phyloP scores from a whole-genome alignment of 1,139 yeast species.

The Zygosaccharomyces sapae region DNA sequence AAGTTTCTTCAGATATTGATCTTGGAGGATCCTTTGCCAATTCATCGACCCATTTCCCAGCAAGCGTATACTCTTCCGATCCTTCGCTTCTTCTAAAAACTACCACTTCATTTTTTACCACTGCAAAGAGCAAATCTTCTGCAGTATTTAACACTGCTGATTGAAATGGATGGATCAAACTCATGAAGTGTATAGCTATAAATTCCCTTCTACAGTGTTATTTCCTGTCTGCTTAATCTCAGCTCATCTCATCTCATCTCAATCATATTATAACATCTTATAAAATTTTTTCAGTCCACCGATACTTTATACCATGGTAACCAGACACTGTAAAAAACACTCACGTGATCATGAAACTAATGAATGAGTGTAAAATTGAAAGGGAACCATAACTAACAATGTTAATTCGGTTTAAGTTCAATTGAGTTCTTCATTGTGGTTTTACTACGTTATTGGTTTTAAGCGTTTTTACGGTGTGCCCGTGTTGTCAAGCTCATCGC shows the following conservation, averaged over 20 bases:
- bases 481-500: not conserved
- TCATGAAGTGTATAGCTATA: constrained; percentile 8
- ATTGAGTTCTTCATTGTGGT: not conserved
- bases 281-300: constrained; percentile 16
- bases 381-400: no score
- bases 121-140: constrained; percentile 49
- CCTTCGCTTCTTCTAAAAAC: constrained; percentile 44
- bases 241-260: constrained; percentile 10
- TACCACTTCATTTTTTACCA: constrained; percentile 54
- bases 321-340: constrained; percentile 6
- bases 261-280: constrained; percentile 2
- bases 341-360: not conserved
- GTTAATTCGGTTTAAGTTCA: no score
- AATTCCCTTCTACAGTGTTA: not conserved
- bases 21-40: constrained; percentile 41
- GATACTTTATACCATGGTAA: not conserved
- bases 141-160: constrained; percentile 43
- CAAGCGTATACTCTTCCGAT: constrained; percentile 24
- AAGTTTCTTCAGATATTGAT: constrained; percentile 29
- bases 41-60: constrained; percentile 58
- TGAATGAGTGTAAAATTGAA: not conserved
- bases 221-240: constrained; percentile 6
- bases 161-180: constrained; percentile 69
- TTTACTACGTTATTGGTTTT: not conserved
- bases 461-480: not conserved